phyloP scores from a whole-genome alignment of 257 asterid species.

The Striga asiatica region DNA sequence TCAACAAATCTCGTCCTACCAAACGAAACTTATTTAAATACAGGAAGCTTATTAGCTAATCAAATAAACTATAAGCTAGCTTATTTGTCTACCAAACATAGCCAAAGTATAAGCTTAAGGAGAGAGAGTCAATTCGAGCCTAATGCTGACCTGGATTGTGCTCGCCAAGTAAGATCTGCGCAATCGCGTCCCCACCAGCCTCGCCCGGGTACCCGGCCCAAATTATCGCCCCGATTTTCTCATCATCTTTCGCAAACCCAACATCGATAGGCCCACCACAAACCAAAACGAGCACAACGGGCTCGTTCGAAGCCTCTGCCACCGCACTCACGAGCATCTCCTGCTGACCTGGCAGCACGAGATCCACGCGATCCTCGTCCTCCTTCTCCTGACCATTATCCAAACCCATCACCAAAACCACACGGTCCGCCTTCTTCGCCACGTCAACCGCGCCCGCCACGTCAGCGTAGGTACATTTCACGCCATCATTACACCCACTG shows the following conservation, averaged over 20 bases:
- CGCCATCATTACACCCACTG: constrained; percentile 46
- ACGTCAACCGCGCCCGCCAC: constrained; percentile 30
- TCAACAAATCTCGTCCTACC: too few relatives aligned
- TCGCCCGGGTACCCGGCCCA: constrained; percentile 95
- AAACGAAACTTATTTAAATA: too few relatives aligned
- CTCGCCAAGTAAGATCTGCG: constrained; percentile 62
- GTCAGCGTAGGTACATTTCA: constrained; percentile 34
- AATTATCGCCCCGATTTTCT: constrained; percentile 55
- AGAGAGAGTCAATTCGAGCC: not conserved
- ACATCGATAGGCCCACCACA: constrained; percentile 73
- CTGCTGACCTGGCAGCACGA: constrained; percentile 69
- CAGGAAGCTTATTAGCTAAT: too few relatives aligned
- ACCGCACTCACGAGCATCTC: constrained; percentile 46
- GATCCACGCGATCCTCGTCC: constrained; percentile 40
- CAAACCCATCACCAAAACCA: constrained; percentile 76
- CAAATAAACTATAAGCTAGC: too few relatives aligned
- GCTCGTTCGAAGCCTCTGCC: constrained; percentile 53
- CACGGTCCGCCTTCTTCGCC: constrained; percentile 48
- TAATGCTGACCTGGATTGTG: constrained; percentile 61
- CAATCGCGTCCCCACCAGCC: constrained; percentile 73
- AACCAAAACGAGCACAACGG: constrained; percentile 54
- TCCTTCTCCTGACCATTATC: constrained; percentile 58
- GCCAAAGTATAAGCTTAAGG: too few relatives aligned
- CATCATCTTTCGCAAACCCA: constrained; percentile 43
- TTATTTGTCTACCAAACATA: too few relatives aligned